A percentile compares a stretch with the other conserved stretches of the same genome.
Conservation (phyloP, 257 asterid genomes). For the Salvia miltiorrhiza region DNA sequence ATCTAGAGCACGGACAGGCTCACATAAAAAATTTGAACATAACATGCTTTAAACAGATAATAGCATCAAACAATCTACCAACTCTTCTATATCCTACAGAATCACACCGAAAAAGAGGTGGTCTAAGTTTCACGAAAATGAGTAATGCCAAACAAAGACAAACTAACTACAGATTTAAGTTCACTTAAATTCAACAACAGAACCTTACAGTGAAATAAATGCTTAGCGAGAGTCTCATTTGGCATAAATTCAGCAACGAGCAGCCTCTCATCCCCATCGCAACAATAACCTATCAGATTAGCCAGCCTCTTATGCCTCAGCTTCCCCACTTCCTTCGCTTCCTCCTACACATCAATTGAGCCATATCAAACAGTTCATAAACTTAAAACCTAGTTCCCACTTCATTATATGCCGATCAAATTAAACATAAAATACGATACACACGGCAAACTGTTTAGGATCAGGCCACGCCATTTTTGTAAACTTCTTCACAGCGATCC, state of each 20-base stretch:
- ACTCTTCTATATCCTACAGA: not conserved
- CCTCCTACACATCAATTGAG: conserved; percentile 59
- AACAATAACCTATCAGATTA: conserved; percentile 95
- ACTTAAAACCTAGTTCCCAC: conserved; percentile 27
- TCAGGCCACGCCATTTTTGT: conserved; percentile 93
- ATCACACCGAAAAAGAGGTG: not conserved
- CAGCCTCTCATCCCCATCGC: conserved; percentile 97
- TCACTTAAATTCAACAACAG: not conserved
- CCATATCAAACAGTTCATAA: conserved; percentile 11
- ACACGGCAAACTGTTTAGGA: conserved; percentile 89
- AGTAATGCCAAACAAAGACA: conserved; percentile 2
- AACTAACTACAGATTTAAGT: conserved; percentile 11
- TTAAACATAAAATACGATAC: not conserved
- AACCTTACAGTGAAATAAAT: conserved; percentile 82
- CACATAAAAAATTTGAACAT: too few species aligned
- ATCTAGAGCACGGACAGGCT: not conserved
- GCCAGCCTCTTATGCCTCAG: conserved; percentile 93
- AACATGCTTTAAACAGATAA: too few species aligned
- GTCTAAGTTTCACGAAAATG: not conserved
- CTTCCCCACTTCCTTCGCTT: conserved; percentile 94
- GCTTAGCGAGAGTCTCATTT: conserved; percentile 95
- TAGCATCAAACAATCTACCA: not conserved
- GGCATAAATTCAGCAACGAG: conserved; percentile 97
- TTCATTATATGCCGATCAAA: not conserved
- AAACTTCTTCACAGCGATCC: conserved; percentile 93